Evolutionary conservation across 305 asterid genomes (phyloP).

Genomic region (Fraxinus sp.): DNA sequence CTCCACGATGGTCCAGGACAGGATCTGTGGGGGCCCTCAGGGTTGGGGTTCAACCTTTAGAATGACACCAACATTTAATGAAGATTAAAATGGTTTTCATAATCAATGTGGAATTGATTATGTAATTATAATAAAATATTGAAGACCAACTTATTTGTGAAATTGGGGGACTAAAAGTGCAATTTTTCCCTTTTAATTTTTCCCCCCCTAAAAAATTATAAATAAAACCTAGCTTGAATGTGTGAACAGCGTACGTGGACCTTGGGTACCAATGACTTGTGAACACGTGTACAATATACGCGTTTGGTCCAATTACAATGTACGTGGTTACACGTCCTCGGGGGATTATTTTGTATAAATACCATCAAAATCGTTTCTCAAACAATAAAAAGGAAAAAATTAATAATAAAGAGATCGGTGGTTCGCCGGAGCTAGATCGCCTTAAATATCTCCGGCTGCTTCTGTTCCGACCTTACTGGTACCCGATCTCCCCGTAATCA

Average conservation of each 20-base stretch:
- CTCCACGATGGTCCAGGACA: too few relatives aligned
- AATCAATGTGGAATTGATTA: background rate
- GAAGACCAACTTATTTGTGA: background rate
- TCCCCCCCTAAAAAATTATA: background rate
- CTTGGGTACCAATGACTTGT: background rate
- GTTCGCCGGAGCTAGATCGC: background rate
- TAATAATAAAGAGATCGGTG: conserved; percentile 5
- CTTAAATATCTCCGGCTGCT: background rate
- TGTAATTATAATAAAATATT: too few relatives aligned
- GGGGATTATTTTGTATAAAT: background rate
- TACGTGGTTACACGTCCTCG: background rate
- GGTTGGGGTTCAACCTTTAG: too few relatives aligned
- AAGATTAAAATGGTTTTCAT: background rate
- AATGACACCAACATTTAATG: background rate
- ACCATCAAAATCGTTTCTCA: background rate
- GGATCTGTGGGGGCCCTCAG: too few relatives aligned
- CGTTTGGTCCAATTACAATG: conserved; percentile 8
- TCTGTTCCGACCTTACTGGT: background rate
- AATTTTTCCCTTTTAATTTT: background rate
- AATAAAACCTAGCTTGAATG: background rate
- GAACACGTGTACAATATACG: background rate
- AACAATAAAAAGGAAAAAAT: background rate
- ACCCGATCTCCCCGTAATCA: conserved; percentile 12
- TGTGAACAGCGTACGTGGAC: background rate
- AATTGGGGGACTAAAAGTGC: background rate